Conservation (phyloP, 805 yeast species). For the Sungouiozyma intestinalis region DNA sequence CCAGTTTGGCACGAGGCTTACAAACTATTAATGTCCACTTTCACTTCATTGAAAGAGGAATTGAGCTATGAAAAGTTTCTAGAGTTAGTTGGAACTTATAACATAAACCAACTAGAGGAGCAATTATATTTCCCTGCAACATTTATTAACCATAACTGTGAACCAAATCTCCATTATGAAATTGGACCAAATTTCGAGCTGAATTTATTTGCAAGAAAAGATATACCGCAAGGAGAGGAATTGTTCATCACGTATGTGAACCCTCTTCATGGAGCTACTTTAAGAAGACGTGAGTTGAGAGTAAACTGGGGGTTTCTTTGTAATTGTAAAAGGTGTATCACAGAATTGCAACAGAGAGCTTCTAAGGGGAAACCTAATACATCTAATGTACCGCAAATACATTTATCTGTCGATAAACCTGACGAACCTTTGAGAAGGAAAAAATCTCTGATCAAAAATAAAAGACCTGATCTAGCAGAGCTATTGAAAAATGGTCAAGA, state of each 20-base stretch:
- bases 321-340: constrained; percentile 52
- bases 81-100: constrained; percentile 57
- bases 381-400: too few relatives aligned
- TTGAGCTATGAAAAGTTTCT: constrained; percentile 45
- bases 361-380: not conserved
- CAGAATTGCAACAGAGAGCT: constrained; percentile 30
- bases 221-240: constrained; percentile 56
- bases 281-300: constrained; percentile 54
- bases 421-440: constrained; percentile 10
- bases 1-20: constrained; percentile 50
- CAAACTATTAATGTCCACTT: constrained; percentile 38
- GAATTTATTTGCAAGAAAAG: constrained; percentile 47
- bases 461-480: constrained; percentile 35
- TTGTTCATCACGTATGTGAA: constrained; percentile 60
- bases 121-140: constrained; percentile 53
- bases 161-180: constrained; percentile 53
- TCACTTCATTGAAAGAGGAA: constrained; percentile 28
- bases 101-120: constrained; percentile 62
- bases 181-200: constrained; percentile 39
- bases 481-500: constrained; percentile 37
- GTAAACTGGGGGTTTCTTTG: constrained; percentile 77
- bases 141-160: constrained; percentile 68
- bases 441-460: constrained; percentile 25
- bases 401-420: not conserved
- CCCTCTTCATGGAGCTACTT: constrained; percentile 49